A percentile compares a stretch with the other conserved stretches of the same genome.
Evolutionary conservation across 768 basidiomycete species (phyloP).

Genomic region (Trametes cinnabarina): DNA sequence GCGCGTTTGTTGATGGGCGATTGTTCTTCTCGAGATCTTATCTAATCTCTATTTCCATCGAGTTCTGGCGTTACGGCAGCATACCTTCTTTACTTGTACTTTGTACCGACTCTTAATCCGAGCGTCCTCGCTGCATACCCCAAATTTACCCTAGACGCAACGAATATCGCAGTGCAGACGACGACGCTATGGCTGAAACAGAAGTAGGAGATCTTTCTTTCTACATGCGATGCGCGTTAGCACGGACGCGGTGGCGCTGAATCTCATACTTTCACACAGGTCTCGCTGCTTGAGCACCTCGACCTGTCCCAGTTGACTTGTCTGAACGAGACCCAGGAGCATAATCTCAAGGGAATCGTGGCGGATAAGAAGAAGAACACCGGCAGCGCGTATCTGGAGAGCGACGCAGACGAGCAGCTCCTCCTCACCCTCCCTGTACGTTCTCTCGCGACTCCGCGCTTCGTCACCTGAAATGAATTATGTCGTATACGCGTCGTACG

Average conservation of each 20-base stretch:
- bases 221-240: not conserved
- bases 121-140: not conserved
- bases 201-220: slow-evolving; percentile 12
- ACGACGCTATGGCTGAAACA: slow-evolving; percentile 14
- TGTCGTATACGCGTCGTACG: not conserved
- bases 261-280: slow-evolving; percentile 31
- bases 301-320: slow-evolving; percentile 63
- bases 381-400: slow-evolving; percentile 48
- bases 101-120: slow-evolving; percentile 22
- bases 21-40: slow-evolving; percentile 19
- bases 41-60: slow-evolving; percentile 19
- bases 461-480: too few species aligned
- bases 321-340: slow-evolving; percentile 58
- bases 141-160: not conserved
- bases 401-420: slow-evolving; percentile 73
- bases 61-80: slow-evolving; percentile 9
- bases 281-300: slow-evolving; percentile 55
- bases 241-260: not conserved
- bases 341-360: slow-evolving; percentile 55
- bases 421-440: slow-evolving; percentile 65
- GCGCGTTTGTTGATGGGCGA: too few species aligned
- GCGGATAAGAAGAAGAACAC: slow-evolving; percentile 44
- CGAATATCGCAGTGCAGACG: too few species aligned
- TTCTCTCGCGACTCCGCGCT: slow-evolving; percentile 5
- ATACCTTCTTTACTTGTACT: slow-evolving; percentile 1